These are phyloP conservation scores for Lenwebbia sp. DNA, from an alignment of 345 rosid species.

Conservation along the genomic window DNA sequence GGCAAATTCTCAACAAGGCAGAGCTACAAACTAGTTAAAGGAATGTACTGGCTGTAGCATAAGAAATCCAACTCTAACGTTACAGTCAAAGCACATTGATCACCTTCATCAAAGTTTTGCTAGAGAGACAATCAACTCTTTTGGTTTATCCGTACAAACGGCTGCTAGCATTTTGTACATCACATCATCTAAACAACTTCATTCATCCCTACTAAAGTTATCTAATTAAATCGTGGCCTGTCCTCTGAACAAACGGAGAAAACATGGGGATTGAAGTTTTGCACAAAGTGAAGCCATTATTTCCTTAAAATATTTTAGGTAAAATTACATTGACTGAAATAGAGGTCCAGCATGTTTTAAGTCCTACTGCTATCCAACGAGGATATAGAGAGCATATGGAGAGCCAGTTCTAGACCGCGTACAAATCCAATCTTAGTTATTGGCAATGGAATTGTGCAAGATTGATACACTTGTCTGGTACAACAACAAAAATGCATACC, in stretches of 20 bases:
- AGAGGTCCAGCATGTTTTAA: not conserved
- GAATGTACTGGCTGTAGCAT: not conserved
- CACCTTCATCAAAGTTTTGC: not conserved
- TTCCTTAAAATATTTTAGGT: not conserved
- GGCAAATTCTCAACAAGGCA: not conserved
- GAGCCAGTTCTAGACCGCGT: not conserved
- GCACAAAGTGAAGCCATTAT: not conserved
- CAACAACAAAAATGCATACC: not conserved
- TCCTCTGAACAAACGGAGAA: not conserved
- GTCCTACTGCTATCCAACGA: not conserved
- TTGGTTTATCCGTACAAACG: not conserved
- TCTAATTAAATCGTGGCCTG: not conserved
- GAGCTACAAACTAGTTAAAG: not conserved
- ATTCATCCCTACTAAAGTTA: not conserved
- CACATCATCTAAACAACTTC: not conserved
- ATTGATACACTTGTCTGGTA: not conserved
- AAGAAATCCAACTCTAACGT: not conserved
- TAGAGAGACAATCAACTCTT: not conserved
- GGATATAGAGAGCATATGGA: not conserved
- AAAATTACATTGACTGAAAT: not conserved
- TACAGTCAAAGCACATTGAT: not conserved
- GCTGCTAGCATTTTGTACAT: not conserved
- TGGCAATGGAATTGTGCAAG: not conserved
- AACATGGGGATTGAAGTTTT: not conserved
- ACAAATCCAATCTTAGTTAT: not conserved